Evolutionary conservation across 2,329 filamentous ascomycete species (phyloP), one percentile per base, ranked within the genome.

Genomic region (Rachicladosporium sp.): DNA sequence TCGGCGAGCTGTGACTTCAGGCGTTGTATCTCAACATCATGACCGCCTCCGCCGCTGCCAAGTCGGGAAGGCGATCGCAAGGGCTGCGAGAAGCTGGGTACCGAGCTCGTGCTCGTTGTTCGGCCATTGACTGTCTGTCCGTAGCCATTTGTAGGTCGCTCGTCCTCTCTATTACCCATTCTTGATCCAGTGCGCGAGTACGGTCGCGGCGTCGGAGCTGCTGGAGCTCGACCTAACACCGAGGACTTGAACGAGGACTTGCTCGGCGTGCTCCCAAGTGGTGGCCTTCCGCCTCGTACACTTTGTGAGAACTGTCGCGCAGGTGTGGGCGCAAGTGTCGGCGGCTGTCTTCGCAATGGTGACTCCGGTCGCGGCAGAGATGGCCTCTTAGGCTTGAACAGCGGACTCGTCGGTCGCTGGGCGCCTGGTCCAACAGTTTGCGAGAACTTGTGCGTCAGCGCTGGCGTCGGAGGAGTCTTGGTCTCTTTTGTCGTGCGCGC

Each of bases 301-400:
- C 73, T 66, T 53, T 73, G 74, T 6, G 69, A 69, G 30, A 75
- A 65, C 31, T 65, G 69, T 2, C 79, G 71, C 37, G 76, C 75
- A 19, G 73, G 76, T 7, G 70, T 80, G 34, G 51, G 64, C 49
- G 44, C 47, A 59, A 78, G 56, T 40, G 60, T 73, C 41, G 78
- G 78, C 23, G 23, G 23, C 51, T 75, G 80, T 49, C 82, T 78
- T 29, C 56, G 47, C 29, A 83, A 69, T 3, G 89, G 91, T 2
- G 89, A 95, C 47, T 94, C 88, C 4, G 91, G 83, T 23, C 88
- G 81, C 38, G 83, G 76, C n/a, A 94, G 68, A 2, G 88, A 93
- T 6, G 80, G 78, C 42, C 87, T 76, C 50, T 74, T 78, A 4
- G 73, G 66, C 58, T 83, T 88, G 51, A 79, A 74, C 35, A 74